Evolutionary conservation across 2,329 filamentous ascomycete genomes (phyloP).

Genomic region (Aspergillus pseudoglaucus): DNA sequence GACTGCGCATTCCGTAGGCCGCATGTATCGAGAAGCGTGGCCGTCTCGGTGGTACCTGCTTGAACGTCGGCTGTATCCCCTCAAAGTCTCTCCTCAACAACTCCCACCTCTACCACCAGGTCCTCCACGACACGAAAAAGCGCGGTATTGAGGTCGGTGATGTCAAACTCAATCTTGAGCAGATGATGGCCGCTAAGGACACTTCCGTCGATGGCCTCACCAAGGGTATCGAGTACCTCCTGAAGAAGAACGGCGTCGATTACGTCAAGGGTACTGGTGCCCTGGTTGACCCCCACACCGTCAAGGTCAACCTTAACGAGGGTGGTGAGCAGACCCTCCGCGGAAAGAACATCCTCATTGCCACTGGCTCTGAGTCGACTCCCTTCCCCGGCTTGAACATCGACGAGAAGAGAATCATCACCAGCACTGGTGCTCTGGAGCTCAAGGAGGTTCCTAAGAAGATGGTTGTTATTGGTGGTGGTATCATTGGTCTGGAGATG

Average conservation of each 20-base stretch:
- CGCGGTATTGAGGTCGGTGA: constrained; percentile 96
- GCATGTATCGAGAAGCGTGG: constrained; percentile 98
- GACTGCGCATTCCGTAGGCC: constrained; percentile 52
- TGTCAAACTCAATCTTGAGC: constrained; percentile 87
- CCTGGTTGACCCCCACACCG: constrained; percentile 81
- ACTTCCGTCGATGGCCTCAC: constrained; percentile 80
- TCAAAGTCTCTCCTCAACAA: constrained; percentile 99
- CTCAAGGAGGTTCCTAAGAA: constrained; percentile 88
- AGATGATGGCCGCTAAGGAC: constrained; percentile 99
- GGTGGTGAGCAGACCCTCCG: constrained; percentile 81
- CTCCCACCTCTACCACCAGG: constrained; percentile 95
- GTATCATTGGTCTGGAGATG: constrained; percentile 99
- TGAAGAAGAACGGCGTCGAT: constrained; percentile 99
- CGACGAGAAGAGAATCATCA: constrained; percentile 95
- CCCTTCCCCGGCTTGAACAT: constrained; percentile 94
- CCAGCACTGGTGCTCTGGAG: constrained; percentile 88
- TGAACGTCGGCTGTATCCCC: constrained; percentile 98
- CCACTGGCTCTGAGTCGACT: constrained; percentile 89
- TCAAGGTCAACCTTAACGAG: constrained; percentile 84
- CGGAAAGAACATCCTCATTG: constrained; percentile 97
- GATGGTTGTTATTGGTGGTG: constrained; percentile 94
- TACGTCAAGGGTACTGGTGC: constrained; percentile 91
- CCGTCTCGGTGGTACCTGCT: constrained; percentile 86
- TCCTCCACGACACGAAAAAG: constrained; percentile 93
- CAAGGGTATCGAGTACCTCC: constrained; percentile 94